These are phyloP conservation scores for Fagus crenata DNA, from an alignment of 306 rosid genomes.

Conservation along the genomic window DNA sequence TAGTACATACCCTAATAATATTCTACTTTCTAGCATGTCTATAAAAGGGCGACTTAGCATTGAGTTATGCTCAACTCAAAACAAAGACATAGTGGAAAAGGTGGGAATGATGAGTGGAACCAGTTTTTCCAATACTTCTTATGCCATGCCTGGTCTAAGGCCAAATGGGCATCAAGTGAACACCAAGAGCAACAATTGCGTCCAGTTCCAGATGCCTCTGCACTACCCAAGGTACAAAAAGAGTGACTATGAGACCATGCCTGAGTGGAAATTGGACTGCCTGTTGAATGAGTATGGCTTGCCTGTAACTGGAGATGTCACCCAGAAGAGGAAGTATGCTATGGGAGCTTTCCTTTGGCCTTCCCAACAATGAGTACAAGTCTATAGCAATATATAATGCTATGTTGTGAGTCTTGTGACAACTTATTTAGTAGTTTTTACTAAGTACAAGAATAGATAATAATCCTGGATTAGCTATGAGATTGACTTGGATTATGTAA, in stretches of 20 bases:
- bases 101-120: slow-evolving; percentile 26
- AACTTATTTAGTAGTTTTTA: background rate
- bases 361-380: slow-evolving; percentile 22
- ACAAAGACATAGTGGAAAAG: background rate
- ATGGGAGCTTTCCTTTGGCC: slow-evolving; percentile 50
- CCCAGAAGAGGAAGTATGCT: slow-evolving; percentile 41
- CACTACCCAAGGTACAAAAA: slow-evolving; percentile 39
- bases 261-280: slow-evolving; percentile 43
- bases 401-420: background rate
- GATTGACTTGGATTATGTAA: background rate
- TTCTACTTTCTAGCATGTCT: slow-evolving; percentile 19
- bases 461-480: background rate
- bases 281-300: slow-evolving; percentile 39
- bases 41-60: slow-evolving; percentile 25
- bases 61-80: background rate
- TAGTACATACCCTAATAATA: slow-evolving; percentile 17
- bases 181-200: slow-evolving; percentile 11
- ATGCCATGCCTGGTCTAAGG: background rate
- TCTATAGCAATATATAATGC: background rate
- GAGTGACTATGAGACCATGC: slow-evolving; percentile 40
- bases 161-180: slow-evolving; percentile 11
- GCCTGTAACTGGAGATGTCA: slow-evolving; percentile 26
- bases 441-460: background rate
- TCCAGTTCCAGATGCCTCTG: slow-evolving; percentile 38
- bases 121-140: slow-evolving; percentile 1